phyloP scores from a whole-genome alignment of 2,329 filamentous ascomycete species.

The Neofusicoccum kwambonambiense region DNA sequence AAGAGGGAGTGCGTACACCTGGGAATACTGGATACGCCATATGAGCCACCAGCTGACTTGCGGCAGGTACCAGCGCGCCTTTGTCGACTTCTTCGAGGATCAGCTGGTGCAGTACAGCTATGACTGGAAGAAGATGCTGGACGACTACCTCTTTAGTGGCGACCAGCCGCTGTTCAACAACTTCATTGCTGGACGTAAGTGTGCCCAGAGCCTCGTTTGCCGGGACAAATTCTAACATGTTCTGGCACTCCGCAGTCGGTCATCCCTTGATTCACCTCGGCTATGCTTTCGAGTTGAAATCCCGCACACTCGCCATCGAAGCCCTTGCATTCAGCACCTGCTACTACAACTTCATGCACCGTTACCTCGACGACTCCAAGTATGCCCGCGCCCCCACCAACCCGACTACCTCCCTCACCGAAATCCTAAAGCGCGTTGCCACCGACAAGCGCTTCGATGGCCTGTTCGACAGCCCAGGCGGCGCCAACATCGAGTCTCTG shows the following conservation, averaged over 20 bases:
- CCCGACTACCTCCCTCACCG: slow-evolving; percentile 60
- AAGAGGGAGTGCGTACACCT: slow-evolving; percentile 56
- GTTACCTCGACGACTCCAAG: slow-evolving; percentile 67
- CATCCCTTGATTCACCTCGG: slow-evolving; percentile 92
- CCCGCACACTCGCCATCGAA: slow-evolving; percentile 83
- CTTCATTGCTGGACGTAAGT: slow-evolving; percentile 73
- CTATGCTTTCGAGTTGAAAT: slow-evolving; percentile 89
- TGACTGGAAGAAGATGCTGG: slow-evolving; percentile 76
- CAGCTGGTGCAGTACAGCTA: slow-evolving; percentile 74
- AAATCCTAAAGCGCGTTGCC: slow-evolving; percentile 69
- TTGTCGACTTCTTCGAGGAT: slow-evolving; percentile 94
- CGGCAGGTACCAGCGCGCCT: slow-evolving; percentile 81
- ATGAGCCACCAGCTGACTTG: not conserved
- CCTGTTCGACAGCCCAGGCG: slow-evolving; percentile 59
- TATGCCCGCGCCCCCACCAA: slow-evolving; percentile 67
- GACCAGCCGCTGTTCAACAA: slow-evolving; percentile 78
- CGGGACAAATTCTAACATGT: not conserved
- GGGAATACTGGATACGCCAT: not conserved
- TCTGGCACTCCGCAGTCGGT: slow-evolving; percentile 58
- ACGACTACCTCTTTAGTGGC: slow-evolving; percentile 72
- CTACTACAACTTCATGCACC: slow-evolving; percentile 57
- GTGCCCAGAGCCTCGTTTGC: not conserved
- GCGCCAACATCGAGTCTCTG: slow-evolving; percentile 64
- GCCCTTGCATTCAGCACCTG: slow-evolving; percentile 69
- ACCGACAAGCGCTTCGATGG: slow-evolving; percentile 69